Conservation (phyloP, 1,139 yeast genomes). For the Yueomyces sp. region DNA sequence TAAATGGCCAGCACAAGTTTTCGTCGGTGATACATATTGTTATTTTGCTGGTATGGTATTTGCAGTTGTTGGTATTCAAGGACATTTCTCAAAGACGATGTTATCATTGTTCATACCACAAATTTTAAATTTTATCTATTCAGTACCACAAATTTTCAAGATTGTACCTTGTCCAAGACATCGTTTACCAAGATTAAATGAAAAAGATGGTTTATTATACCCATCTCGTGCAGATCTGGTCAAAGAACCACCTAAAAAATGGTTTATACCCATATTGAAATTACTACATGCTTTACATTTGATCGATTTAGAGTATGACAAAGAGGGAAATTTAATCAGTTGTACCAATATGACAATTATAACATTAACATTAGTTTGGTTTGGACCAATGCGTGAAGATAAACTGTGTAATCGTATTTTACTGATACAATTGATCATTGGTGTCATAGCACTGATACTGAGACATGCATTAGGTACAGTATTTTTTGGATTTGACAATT, state of each 20-base stretch:
- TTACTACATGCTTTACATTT: conserved; percentile 30
- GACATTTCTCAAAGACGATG: conserved; percentile 90
- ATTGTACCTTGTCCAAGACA: conserved; percentile 93
- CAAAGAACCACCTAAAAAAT: conserved; percentile 25
- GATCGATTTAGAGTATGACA: conserved; percentile 28
- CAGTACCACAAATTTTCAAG: conserved; percentile 79
- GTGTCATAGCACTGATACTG: conserved; percentile 51
- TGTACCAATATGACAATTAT: conserved; percentile 81
- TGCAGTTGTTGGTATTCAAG: conserved; percentile 91
- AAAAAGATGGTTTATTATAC: conserved; percentile 55
- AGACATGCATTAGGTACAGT: conserved; percentile 83
- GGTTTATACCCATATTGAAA: conserved; percentile 26
- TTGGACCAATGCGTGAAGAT: conserved; percentile 87
- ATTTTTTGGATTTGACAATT: conserved; percentile 81
- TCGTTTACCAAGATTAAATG: conserved; percentile 69
- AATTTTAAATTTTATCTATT: conserved; percentile 75
- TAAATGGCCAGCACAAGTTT: conserved; percentile 84
- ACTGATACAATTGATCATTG: conserved; percentile 48
- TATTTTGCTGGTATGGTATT: conserved; percentile 98
- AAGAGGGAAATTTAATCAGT: conserved; percentile 21
- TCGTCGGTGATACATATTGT: conserved; percentile 97
- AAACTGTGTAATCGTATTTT: conserved; percentile 49
- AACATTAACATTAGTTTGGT: conserved; percentile 68
- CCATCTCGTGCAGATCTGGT: conserved; percentile 50
- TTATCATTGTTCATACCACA: conserved; percentile 81